Base-by-base conservation (phyloP, 768 basidiomycete species). In the Wakefieldia striispora region DNA sequence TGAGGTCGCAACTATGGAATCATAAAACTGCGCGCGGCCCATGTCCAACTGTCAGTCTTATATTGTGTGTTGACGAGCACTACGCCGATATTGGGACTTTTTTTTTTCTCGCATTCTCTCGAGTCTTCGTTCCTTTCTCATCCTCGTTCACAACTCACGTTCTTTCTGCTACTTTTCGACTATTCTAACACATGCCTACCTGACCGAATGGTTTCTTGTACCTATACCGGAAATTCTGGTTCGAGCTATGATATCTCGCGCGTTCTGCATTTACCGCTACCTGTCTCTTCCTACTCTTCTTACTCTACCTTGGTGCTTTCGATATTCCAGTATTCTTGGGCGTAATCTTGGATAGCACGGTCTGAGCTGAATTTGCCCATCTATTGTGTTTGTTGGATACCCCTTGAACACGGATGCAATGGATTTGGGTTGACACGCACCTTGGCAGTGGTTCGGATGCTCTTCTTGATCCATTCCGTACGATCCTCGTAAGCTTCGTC, bases 281-380 rank as follows among this genome's bases (percentile, higher is more conserved):
- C 14, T 29, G 36, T 37, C 21, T 27, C 35, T 27, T 50, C 17
- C 24, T 34, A 16, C 5, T 34, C 29, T 41, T 14, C n/a, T 27
- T 53, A 70, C 35, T 67, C 51, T 38, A 72, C 59, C 31, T 64
- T 68, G 53, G 55, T 60, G 48, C 76, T 72, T 59, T 89, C 86
- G 35, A 88, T 74, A 64, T 86, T 89, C 86, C 86, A 89, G 68
- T 84, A 88, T 60, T 84, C 82, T 69, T 95, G 92, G 1, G 92
- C 93, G 60, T 95, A 95, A 65, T 93, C 88, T 57, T 83, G 82
- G 62, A 97, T 95, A 4, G 92, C 90, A 45, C 95, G 80, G 66
- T 98, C 95, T 29, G 89, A 91, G 67, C 91, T 93, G 76, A 97
- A 97, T 63, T 94, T 95, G 68, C 93, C 94, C 94, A 97, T 97